phyloP scores from a whole-genome alignment of 106 monocot species.

The Amphibolis antarctica region DNA sequence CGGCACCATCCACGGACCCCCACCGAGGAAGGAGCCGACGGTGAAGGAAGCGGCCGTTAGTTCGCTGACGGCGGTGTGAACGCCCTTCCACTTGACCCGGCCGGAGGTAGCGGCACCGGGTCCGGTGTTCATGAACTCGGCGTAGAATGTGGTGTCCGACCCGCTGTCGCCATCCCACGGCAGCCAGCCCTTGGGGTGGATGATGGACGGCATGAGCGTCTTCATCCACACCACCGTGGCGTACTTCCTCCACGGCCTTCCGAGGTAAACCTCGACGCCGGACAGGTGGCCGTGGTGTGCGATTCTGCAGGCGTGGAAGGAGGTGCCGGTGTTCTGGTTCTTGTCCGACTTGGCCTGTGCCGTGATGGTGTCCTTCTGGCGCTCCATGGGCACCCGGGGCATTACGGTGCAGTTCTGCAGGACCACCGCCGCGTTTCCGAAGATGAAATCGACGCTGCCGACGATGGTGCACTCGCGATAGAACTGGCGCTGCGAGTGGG shows the following conservation, averaged over 20 bases:
- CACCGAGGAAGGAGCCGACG: background rate
- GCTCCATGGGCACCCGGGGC: background rate
- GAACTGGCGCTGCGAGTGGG: slow-evolving; percentile 2
- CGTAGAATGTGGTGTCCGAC: slow-evolving; percentile 1
- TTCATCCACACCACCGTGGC: slow-evolving; percentile 8
- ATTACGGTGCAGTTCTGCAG: slow-evolving; percentile 2
- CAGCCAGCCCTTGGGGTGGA: background rate
- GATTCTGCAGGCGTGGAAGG: background rate
- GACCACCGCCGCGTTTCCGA: slow-evolving; percentile 6
- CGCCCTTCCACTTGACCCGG: slow-evolving; percentile 6
- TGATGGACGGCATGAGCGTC: background rate
- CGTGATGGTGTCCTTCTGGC: background rate
- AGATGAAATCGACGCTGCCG: slow-evolving; percentile 11
- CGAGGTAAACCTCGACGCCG: background rate
- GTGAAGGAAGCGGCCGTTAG: background rate
- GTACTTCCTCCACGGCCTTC: slow-evolving; percentile 7
- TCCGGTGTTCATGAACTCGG: background rate
- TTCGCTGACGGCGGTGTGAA: background rate
- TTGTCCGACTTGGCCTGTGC: background rate
- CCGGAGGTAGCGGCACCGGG: background rate
- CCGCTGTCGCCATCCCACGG: background rate
- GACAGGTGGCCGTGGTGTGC: background rate
- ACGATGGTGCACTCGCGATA: background rate
- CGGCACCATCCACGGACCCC: background rate
- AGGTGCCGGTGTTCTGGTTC: slow-evolving; percentile 9